Evolutionary conservation across 805 yeast genomes (phyloP).

Genomic region (Candida chauliodis): DNA sequence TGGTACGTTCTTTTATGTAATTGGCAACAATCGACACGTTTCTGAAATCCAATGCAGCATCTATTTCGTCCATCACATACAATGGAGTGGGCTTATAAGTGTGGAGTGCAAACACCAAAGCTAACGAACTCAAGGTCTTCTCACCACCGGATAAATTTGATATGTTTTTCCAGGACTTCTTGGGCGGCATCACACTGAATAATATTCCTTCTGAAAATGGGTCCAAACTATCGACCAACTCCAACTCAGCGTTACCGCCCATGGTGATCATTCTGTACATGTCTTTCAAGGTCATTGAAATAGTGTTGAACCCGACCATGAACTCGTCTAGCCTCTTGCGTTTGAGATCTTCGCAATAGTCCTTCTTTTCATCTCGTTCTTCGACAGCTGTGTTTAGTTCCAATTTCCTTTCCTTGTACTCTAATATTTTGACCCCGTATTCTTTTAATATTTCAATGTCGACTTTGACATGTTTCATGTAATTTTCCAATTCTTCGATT

Average conservation of each 20-base stretch:
- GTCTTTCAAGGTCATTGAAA: conserved; percentile 84
- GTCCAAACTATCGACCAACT: conserved; percentile 89
- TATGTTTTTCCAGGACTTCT: conserved; percentile 95
- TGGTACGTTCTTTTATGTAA: conserved; percentile 91
- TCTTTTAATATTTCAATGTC: conserved; percentile 76
- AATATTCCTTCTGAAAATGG: conserved; percentile 98
- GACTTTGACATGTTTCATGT: conserved; percentile 53
- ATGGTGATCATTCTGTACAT: conserved; percentile 98
- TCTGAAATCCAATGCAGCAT: conserved; percentile 96
- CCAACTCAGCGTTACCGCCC: conserved; percentile 99
- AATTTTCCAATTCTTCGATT: conserved; percentile 51
- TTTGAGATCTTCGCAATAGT: conserved; percentile 63
- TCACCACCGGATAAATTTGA: conserved; percentile 97
- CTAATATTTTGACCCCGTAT: conserved; percentile 64
- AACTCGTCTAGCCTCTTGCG: conserved; percentile 79
- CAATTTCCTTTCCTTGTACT: conserved; percentile 57
- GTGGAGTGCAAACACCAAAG: conserved; percentile 93
- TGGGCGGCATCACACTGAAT: conserved; percentile 98
- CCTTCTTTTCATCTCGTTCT: conserved; percentile 61
- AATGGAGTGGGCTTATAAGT: conserved; percentile 95
- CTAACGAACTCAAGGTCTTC: conserved; percentile 90
- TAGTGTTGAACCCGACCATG: conserved; percentile 86
- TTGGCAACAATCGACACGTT: conserved; percentile 97
- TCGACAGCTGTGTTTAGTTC: conserved; percentile 69
- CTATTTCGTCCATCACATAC: conserved; percentile 98